phyloP scores from a whole-genome alignment of 2,329 filamentous ascomycete genomes.

The Raffaelea ambrosiae region DNA sequence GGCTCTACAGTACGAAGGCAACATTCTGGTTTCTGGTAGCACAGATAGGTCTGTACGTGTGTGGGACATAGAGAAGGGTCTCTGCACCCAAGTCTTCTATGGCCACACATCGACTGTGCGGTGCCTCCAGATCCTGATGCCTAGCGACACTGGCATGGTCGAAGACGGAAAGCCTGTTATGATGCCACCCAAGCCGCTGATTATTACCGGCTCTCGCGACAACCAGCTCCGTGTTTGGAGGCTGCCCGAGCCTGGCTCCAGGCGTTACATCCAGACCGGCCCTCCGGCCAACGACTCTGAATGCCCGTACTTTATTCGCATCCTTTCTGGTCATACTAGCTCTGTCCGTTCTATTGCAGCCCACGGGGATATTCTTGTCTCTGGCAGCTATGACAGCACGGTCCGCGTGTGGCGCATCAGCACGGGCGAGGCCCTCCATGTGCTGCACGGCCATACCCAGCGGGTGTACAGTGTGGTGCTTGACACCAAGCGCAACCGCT shows the following conservation, averaged over 20 bases:
- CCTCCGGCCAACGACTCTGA: slow-evolving; percentile 66
- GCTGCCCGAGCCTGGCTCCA: slow-evolving; percentile 71
- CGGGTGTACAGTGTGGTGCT: slow-evolving; percentile 98
- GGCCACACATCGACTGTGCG: slow-evolving; percentile 96
- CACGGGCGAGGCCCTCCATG: slow-evolving; percentile 79
- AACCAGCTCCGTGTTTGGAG: slow-evolving; percentile 93
- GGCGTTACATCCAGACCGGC: slow-evolving; percentile 69
- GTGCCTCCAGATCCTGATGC: slow-evolving; percentile 89
- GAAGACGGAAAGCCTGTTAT: slow-evolving; percentile 68
- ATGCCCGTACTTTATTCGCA: slow-evolving; percentile 91
- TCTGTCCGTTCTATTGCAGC: slow-evolving; percentile 95
- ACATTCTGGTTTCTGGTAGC: slow-evolving; percentile 88
- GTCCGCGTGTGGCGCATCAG: slow-evolving; percentile 97
- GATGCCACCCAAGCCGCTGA: slow-evolving; percentile 89
- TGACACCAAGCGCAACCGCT: slow-evolving; percentile 83
- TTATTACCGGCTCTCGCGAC: slow-evolving; percentile 94
- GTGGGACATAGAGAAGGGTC: slow-evolving; percentile 92
- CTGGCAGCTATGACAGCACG: slow-evolving; percentile 91
- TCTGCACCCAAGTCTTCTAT: slow-evolving; percentile 92
- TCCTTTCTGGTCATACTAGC: slow-evolving; percentile 77
- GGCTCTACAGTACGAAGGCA: slow-evolving; percentile 94
- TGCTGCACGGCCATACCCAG: slow-evolving; percentile 75
- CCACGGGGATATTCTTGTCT: slow-evolving; percentile 90
- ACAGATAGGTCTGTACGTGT: slow-evolving; percentile 98
- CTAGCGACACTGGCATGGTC: slow-evolving; percentile 65